Conservation (phyloP, 2,329 filamentous ascomycete genomes). For the Stromatinia cepivora region DNA sequence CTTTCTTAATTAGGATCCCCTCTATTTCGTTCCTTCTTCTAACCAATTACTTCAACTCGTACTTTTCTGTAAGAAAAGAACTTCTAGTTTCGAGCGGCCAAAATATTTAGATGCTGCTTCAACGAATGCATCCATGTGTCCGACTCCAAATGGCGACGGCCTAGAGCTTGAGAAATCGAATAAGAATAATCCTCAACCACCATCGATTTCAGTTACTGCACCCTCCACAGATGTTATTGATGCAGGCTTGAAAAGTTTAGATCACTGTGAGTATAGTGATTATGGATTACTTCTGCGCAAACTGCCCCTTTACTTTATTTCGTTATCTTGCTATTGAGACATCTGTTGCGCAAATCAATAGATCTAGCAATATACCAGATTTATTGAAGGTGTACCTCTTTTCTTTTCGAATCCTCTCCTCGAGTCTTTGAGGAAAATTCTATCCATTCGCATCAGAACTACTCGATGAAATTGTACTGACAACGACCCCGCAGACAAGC, state of each 20-base stretch:
- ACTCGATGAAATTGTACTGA: slow-evolving; percentile 15
- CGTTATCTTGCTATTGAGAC: not conserved
- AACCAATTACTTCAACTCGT: not conserved
- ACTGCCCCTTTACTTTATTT: not conserved
- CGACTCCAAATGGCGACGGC: slow-evolving; percentile 39
- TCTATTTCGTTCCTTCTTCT: slow-evolving; percentile 30
- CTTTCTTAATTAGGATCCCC: slow-evolving; percentile 20
- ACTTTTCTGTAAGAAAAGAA: not conserved
- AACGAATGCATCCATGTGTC: slow-evolving; percentile 42
- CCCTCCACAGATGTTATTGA: slow-evolving; percentile 50
- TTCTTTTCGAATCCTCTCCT: not conserved
- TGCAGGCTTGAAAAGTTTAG: slow-evolving; percentile 76
- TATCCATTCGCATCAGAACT: not conserved
- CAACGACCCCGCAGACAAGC: slow-evolving; percentile 61
- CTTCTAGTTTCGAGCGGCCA: not conserved
- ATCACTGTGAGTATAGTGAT: slow-evolving; percentile 62
- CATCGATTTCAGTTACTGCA: slow-evolving; percentile 36
- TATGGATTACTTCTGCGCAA: not conserved
- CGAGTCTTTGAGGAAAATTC: not conserved
- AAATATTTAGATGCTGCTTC: slow-evolving; percentile 33
- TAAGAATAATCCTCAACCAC: slow-evolving; percentile 30
- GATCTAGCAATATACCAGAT: not conserved
- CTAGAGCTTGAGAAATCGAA: slow-evolving; percentile 39
- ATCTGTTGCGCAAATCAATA: not conserved
- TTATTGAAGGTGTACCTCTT: not conserved